Conservation (phyloP, 192 early-diverging fungal species). For the Thoreauomyces humboldtii region DNA sequence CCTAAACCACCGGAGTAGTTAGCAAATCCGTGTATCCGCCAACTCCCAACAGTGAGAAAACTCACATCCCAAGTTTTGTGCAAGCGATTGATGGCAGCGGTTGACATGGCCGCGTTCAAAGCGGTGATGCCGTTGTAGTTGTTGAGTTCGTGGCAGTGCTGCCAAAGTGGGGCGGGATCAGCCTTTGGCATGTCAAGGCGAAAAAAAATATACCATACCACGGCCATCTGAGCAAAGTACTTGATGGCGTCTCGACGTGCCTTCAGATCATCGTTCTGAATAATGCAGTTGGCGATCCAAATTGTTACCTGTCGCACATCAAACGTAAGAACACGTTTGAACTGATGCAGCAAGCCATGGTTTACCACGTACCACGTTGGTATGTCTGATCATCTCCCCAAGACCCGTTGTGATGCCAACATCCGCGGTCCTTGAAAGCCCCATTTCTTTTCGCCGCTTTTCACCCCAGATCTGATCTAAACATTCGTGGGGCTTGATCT, state of each 20-base stretch:
- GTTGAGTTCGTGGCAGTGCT: conserved; percentile 55
- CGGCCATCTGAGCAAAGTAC: conserved; percentile 47
- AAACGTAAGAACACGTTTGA: too few species aligned
- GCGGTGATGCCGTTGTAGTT: conserved; percentile 59
- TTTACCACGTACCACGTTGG: conserved; percentile 50
- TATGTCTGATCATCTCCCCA: conserved; percentile 50
- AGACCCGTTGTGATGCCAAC: conserved; percentile 5
- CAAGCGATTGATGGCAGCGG: conserved; percentile 51
- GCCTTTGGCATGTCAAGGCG: background rate
- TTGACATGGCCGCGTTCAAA: conserved; percentile 53
- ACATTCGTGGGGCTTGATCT: conserved; percentile 50
- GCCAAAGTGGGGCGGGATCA: background rate
- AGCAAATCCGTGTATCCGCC: too few species aligned
- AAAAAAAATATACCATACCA: conserved; percentile 26
- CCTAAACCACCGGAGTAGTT: too few species aligned
- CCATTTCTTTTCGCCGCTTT: conserved; percentile 41
- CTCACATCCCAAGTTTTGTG: conserved; percentile 55
- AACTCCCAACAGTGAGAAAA: too few species aligned
- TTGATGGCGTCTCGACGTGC: conserved; percentile 29
- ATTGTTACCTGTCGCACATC: conserved; percentile 41
- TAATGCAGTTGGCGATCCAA: conserved; percentile 47
- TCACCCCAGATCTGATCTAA: conserved; percentile 57
- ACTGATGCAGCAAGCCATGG: too few species aligned
- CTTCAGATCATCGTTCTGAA: conserved; percentile 42
- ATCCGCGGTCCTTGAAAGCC: background rate